Evolutionary conservation across 2,329 filamentous ascomycete species (phyloP), one percentile per base, ranked within the genome.

Genomic region (Lachnellula willkommii): DNA sequence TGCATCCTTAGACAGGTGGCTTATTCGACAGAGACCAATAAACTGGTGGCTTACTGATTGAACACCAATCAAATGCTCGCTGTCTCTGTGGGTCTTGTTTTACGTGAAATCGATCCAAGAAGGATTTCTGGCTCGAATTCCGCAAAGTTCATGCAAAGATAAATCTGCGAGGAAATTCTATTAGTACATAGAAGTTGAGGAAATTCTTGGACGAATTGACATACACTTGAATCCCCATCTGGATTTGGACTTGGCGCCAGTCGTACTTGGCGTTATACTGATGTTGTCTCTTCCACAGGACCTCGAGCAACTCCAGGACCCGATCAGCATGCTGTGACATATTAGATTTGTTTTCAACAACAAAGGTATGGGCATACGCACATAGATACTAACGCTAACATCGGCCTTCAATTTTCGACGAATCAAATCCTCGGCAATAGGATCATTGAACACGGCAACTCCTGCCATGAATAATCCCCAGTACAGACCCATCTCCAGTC

Each of bases 381-480:
- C 66, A 42, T 69, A 68, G n/a, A 69, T 63, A 47, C 61, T 64
- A 32, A 64, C 57, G 47, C 54, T 65, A 5, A 56, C 60, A 56
- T 68, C 66, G 3, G 61, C 54, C 48, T 65, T 64, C 46, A 69
- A 53, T 47, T 66, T 69, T 32, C 52, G 32, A 5, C 66, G 57
- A 26, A 69, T 63, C 43, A 65, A 54, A 28, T 66, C 61, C 39
- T 69, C 66, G 14, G 60, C 60, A 22, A 55, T 53, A 20, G 56
- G 42, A 54, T 68, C 61, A 46, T 68, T 67, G 28, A 64, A 66
- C 8, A 67, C 53, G 17, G 62, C 63, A 24, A 65, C 55, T 2
- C 66, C 66, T 28, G 63, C 66, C 55, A 66, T 67, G 51, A 69
- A 69, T 11, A 69, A 42, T 2, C 65, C 66, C 63, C 63, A 69